Evolutionary conservation across 768 basidiomycete genomes (phyloP), one percentile per base, ranked within the genome.

Genomic region (Ramaria sp.): DNA sequence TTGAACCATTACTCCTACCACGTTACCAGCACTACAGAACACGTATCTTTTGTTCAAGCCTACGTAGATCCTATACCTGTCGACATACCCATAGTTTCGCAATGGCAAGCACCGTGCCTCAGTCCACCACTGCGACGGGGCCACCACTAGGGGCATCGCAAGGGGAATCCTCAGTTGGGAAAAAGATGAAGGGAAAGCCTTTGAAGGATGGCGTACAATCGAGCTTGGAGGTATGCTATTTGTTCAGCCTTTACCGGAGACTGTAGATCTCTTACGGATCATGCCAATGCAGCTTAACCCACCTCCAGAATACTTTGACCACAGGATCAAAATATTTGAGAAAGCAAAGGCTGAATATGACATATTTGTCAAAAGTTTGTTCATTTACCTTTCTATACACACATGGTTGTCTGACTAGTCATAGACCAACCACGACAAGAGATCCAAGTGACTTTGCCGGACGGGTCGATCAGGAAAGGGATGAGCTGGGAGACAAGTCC

Each of bases 401-500:
- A 33, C 17, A 53, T 59, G 13, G 24, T 24, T 37, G 34, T 33
- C 41, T 51, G 47, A 48, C 43, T 27, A 48, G 51, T 7, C 38
- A 45, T 61, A 86, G 87, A 76, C 1, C 88, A 95, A 75, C 84
- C 90, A 7, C 81, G 91, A 39, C 82, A 88, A 61, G 82, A 86
- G 48, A 95, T 98, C 63, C 76, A 73, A 2, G 74, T 99, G 65
- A 92, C 89, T 3, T 70, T 99, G 61, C 86, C 83, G 5, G 90
- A 97, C 74, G 92, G 94, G 15, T 83, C 86, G 7, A 78, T 85
- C 63, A 81, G 89, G 53, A 81, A 87, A 59, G 95, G 82, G 19
- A 91, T 75, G 59, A 86, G 89, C 69, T 99, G 91, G 91, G 90
- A 96, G 74, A 97, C 95, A 19, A 87, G 80, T 56, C 96, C 96